Conservation (phyloP, 23 red algal genomes). For the Cyanidioschyzon merolae region DNA sequence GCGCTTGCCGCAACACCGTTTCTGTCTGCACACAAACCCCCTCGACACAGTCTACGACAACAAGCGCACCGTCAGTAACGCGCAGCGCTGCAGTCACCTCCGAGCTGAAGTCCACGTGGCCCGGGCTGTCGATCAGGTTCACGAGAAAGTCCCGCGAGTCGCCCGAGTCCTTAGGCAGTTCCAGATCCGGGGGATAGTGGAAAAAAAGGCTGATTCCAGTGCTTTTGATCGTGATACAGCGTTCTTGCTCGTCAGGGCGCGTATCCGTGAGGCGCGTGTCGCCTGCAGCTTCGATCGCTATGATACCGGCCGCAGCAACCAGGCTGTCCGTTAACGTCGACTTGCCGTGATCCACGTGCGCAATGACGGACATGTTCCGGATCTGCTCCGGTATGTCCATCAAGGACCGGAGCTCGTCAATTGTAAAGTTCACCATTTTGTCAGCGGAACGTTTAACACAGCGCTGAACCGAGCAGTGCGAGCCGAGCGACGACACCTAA, state of each 20-base stretch:
- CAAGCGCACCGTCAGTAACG: conserved; percentile 97
- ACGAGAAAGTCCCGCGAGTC: conserved; percentile 77
- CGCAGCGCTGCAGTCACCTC: conserved; percentile 97
- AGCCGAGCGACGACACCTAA: too few species aligned
- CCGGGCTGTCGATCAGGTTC: conserved; percentile 95
- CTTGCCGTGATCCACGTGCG: conserved; percentile 99
- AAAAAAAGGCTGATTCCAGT: conserved; percentile 98
- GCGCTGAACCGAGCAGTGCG: background rate
- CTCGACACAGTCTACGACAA: conserved; percentile 98
- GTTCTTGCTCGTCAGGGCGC: conserved; percentile 96
- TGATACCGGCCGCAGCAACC: conserved; percentile 96
- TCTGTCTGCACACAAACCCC: conserved; percentile 99
- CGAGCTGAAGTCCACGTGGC: conserved; percentile 99
- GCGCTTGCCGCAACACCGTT: conserved; percentile 95
- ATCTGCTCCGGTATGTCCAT: conserved; percentile 96
- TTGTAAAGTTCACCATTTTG: conserved; percentile 97
- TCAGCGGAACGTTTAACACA: background rate
- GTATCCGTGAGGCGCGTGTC: conserved; percentile 96
- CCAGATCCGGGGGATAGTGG: conserved; percentile 49
- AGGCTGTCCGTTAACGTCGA: conserved; percentile 97
- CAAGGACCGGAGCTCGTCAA: conserved; percentile 89
- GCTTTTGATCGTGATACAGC: conserved; percentile 98
- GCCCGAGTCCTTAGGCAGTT: conserved; percentile 75
- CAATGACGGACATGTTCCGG: conserved; percentile 99
- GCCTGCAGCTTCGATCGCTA: conserved; percentile 79